Evolutionary conservation across 2,329 filamentous ascomycete genomes (phyloP), one percentile per base, ranked within the genome.

Genomic region (Stagonosporopsis rhizophila): DNA sequence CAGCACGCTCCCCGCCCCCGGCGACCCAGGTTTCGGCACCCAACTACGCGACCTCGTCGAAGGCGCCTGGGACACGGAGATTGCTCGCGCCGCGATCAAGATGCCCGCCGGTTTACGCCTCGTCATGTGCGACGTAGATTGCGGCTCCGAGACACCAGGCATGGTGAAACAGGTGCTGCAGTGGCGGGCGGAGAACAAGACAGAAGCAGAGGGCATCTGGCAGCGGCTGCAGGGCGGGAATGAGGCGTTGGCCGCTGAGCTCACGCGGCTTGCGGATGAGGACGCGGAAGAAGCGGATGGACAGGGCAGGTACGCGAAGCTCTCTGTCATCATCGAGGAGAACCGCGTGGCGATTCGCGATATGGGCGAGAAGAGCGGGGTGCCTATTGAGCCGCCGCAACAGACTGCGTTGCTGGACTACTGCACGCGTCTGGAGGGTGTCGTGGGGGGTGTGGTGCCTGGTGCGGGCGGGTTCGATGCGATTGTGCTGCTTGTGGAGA

Each of bases 381-480:
- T 96, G 7, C 92, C 93, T 3, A 93, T 99, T 63, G 95, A 99
- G 80, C 95, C 95, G 0, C 81, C 81, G 38, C 87, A 89, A 64
- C 95, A 99, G 82, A 96, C 92, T 1, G 85, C 86, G 69, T 80
- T 99, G 57, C 79, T 99, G 32, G 90, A 99, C 76, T 90, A 87
- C 9, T 82, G 94, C 54, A 84, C 82, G 3, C 74, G 78, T 4
- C 79, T 97, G 1, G 83, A 89, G 0, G 95, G 94, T 6, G 92
- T 98, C 3, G 85, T 93, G 62, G 93, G 92, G 0, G 95, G 93
- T 0, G 92, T 98, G 0, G 95, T 97, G 0, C 95, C 95, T 0
- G 95, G 95, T 0, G 95, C 95, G 0, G 95, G 95, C 9, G 95
- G 95, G 0, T 97, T 90, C 70, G 95, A 99, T 80, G 95, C 95